Base-by-base conservation (phyloP, 495 filamentous ascomycete genomes). In the Neurospora sp. region DNA sequence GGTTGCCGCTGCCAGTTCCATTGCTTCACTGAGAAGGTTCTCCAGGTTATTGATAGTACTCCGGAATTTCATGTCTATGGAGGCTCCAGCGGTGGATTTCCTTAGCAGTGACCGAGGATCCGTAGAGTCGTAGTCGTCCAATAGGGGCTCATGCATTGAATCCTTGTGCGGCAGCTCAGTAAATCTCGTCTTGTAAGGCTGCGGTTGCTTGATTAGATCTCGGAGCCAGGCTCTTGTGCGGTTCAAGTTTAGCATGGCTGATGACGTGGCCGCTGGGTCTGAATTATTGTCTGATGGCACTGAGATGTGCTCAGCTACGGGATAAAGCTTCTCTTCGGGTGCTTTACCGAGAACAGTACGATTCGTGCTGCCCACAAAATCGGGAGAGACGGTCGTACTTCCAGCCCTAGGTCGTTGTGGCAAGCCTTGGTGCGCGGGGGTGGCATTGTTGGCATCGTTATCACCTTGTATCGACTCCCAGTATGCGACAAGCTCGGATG, bases 21-120 rank as follows among this genome's bases (percentile, higher is more conserved):
- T 73, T 20, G 86, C 86, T 75, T 87, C 83, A 42, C 78, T 80
- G 20, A 88, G 79, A 14, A 88, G 80, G 60, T 79, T 74, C 70
- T 88, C 86, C 39, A 88, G 80, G 71, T 85, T 80, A 18, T 76
- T 78, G 74, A 87, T 79, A 9, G 83, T 83, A 31, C 74, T 75
- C 70, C 80, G 77, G 70, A 80, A 77, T 9, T 79, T 74, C 20
- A 74, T 62, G 72, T 82, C 80, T n/a, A 80, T 71, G 4, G 77
- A 73, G 11, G 46, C 41, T 1, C 74, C 39, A 0, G 46, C 66
- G 2, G 62, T 70, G 0, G 77, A 75, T 4, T 49, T 62, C 37
- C 71, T 20, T 11, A 73, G 70, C 31, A 75, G 39, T 5, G 16
- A 71, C 8, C 74, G 74, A 69, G 71, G 18, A 31, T 39, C 70